phyloP scores from a whole-genome alignment of 2,329 filamentous ascomycete species.

The Niveomyces coronatus region DNA sequence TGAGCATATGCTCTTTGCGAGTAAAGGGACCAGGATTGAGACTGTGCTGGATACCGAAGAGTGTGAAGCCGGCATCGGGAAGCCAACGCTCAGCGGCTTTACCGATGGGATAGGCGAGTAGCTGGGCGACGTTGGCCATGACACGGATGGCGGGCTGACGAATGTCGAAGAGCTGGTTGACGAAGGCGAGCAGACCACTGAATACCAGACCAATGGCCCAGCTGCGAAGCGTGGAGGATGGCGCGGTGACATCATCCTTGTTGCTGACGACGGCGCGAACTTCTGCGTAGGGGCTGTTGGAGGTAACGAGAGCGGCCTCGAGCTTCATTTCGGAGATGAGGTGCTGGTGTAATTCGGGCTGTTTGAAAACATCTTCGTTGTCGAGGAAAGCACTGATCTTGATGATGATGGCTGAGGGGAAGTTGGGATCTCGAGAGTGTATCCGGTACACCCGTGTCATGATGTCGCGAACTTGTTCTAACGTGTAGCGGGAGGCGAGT shows the following conservation, averaged over 20 bases:
- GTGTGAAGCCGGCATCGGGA: constrained; percentile 38
- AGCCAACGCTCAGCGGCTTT: constrained; percentile 39
- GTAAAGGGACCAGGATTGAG: constrained; percentile 48
- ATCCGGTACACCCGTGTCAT: constrained; percentile 30
- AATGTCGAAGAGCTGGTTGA: constrained; percentile 49
- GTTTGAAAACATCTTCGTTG: constrained; percentile 28
- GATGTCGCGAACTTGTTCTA: constrained; percentile 33
- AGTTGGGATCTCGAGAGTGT: constrained; percentile 34
- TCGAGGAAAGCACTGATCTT: constrained; percentile 32
- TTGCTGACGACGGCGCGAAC: constrained; percentile 47
- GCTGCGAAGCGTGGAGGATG: constrained; percentile 43
- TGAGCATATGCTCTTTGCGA: constrained; percentile 52
- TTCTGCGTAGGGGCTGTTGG: constrained; percentile 47
- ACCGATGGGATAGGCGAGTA: constrained; percentile 45
- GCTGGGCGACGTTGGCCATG: constrained; percentile 44
- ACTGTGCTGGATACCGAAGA: constrained; percentile 35
- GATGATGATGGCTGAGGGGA: constrained; percentile 27
- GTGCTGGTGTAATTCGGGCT: constrained; percentile 36
- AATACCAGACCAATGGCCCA: constrained; percentile 45
- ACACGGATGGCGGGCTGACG: constrained; percentile 45
- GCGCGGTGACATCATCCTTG: constrained; percentile 38
- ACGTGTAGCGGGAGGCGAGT: constrained; percentile 30
- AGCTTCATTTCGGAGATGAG: constrained; percentile 45
- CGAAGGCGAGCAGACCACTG: constrained; percentile 35
- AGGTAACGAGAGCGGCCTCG: constrained; percentile 42